Evolutionary conservation across 805 yeast genomes (phyloP), one percentile per base, ranked within the genome.

Genomic region (Blastobotrys parvus): DNA sequence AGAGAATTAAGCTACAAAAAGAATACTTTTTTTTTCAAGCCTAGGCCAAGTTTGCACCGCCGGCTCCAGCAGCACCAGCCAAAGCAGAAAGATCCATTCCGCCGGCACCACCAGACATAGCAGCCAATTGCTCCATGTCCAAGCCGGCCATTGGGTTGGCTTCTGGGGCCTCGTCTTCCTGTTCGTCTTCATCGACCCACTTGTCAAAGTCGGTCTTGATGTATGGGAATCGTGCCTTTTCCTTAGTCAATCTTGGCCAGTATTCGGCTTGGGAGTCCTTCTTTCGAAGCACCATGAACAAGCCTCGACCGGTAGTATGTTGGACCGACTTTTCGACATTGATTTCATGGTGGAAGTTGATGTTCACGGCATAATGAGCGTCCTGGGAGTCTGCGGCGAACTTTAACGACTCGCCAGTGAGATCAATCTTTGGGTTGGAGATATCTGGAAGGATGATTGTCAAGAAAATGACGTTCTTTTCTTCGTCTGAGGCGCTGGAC

Each of bases 151-250:
- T 60, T 21, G 49, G 58, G 49, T 64, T 76, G n/a, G n/a, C n/a
- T 19, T 65, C 72, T 34, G 71, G 81, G 8, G 69, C 71, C 41
- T 64, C 69, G 45, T 79, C 89, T 33, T 86, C 88, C 67, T 90
- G 98, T 67, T 90, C 98, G 60, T 90, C 98, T 69, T 90, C 97
- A 60, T 90, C 98, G 33, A 85, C 95, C 98, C 98, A 90, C 64
- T 81, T 85, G 69, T 89, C 95, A 60, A 90, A 90, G 60, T 90
- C 97, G 11, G 98, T 90, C 71, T 85, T 84, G 61, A 90, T 76
- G 65, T 75, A 85, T 51, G 80, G 86, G 48, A 73, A 75, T 61
- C 80, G 87, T 58, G 75, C 71, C 69, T 88, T 86, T 56, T 83
- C 89, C 67, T 88, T 89, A 44, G 89, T 82, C 61, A 90, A 74